Conservation (phyloP, 371 early-diverging fungal species). For the Mucor racemosus region DNA sequence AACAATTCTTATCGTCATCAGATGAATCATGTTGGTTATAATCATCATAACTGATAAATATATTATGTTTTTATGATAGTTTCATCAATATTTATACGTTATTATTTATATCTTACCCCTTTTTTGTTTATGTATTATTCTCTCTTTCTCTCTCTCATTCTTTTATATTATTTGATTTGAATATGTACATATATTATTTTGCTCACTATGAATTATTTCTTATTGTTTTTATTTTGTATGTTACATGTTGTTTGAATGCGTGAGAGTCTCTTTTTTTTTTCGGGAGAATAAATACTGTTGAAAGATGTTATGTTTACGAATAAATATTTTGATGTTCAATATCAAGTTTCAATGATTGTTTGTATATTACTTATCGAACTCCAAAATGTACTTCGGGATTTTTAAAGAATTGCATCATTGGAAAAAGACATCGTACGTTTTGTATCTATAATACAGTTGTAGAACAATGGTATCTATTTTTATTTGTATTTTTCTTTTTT, state of each 20-base stretch:
- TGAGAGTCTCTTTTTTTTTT: not conserved
- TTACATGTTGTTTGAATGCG: not conserved
- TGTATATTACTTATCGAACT: not conserved
- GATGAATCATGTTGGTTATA: slow-evolving; percentile 1
- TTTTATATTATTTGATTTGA: not conserved
- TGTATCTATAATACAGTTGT: not conserved
- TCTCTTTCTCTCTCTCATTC: not conserved
- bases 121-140: not conserved
- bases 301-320: not conserved
- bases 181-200: slow-evolving; percentile 7
- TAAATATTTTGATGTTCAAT: not conserved
- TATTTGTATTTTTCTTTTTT: not conserved
- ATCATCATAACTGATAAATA: not conserved
- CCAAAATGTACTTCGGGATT: not conserved
- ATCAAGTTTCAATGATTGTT: not conserved
- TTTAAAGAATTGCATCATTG: not conserved
- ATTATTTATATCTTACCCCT: not conserved
- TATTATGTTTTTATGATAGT: too few species aligned
- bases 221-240: not conserved
- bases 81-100: not conserved
- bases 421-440: too few species aligned
- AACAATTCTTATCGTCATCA: not conserved
- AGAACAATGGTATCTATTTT: not conserved
- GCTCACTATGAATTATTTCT: not conserved
- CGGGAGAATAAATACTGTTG: not conserved